phyloP scores from a whole-genome alignment of 148 eudicot genomes.

The Silene latifolia region DNA sequence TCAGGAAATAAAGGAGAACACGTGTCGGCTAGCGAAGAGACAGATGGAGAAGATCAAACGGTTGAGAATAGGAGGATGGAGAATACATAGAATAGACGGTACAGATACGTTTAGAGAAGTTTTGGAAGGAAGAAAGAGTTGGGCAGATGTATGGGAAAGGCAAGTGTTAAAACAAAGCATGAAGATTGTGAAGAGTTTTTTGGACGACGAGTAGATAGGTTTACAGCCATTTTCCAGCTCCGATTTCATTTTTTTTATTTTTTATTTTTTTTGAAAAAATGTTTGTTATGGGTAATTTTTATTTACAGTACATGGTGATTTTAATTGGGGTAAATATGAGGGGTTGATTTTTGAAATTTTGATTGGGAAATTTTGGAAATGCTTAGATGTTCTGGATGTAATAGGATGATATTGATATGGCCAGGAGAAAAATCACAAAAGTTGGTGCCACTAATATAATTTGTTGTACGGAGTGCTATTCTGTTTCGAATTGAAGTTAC shows the following conservation, averaged over 20 bases:
- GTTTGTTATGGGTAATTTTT: too few relatives aligned
- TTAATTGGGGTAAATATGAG: too few relatives aligned
- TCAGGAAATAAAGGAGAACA: constrained; percentile 62
- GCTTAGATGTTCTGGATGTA: too few relatives aligned
- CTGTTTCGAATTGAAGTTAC: too few relatives aligned
- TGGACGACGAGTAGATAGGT: constrained; percentile 61
- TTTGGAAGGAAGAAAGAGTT: constrained; percentile 28
- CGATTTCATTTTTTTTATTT: background rate
- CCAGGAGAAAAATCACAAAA: too few relatives aligned
- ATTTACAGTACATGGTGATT: too few relatives aligned
- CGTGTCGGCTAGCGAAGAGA: constrained; percentile 62
- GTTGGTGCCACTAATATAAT: too few relatives aligned
- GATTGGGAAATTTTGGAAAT: too few relatives aligned
- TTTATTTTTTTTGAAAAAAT: too few relatives aligned
- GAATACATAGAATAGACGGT: constrained; percentile 56
- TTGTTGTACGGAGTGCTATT: too few relatives aligned
- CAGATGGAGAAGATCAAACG: constrained; percentile 78
- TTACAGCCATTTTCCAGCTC: constrained; percentile 38
- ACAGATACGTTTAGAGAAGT: constrained; percentile 58
- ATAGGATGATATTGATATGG: too few relatives aligned
- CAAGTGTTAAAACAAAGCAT: constrained; percentile 64
- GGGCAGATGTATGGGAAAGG: constrained; percentile 55
- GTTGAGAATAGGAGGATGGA: constrained; percentile 55
- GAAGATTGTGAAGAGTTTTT: constrained; percentile 68
- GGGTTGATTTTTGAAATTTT: too few relatives aligned